A percentile compares a stretch with the other conserved stretches of the same genome.
phyloP scores from a whole-genome alignment of 2,329 filamentous ascomycete genomes.

The Akanthomyces uredinophilus region DNA sequence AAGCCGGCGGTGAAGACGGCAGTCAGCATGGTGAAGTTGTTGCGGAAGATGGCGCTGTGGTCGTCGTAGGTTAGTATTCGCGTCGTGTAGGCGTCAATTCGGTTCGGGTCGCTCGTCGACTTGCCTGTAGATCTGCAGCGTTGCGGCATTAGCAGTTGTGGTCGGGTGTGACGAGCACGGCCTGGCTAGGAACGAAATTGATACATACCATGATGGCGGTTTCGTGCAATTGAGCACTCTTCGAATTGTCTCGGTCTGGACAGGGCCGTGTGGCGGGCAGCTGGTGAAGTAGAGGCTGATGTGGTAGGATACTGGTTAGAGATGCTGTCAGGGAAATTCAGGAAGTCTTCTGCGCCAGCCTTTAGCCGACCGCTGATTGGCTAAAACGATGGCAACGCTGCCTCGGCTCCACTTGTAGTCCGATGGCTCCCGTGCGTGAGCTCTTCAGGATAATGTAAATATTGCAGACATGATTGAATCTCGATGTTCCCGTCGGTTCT shows the following conservation, averaged over 20 bases:
- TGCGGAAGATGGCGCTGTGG: conserved; percentile 72
- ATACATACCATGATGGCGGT: conserved; percentile 53
- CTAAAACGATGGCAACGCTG: background rate
- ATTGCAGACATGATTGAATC: background rate
- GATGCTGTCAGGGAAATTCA: conserved; percentile 14
- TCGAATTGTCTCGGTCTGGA: background rate
- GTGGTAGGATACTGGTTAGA: background rate
- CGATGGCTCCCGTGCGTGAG: conserved; percentile 9
- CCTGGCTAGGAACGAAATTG: conserved; percentile 3
- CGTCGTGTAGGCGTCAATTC: conserved; percentile 15
- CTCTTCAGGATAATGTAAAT: background rate
- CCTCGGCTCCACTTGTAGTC: conserved; percentile 11
- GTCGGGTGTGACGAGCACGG: background rate
- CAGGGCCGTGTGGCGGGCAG: conserved; percentile 12
- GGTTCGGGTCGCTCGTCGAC: conserved; percentile 25
- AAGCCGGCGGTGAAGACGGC: conserved; percentile 85
- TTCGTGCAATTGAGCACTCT: conserved; percentile 16
- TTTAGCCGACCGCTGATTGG: conserved; percentile 15
- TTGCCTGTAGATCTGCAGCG: conserved; percentile 54
- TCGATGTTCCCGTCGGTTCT: background rate
- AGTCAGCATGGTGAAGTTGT: conserved; percentile 82
- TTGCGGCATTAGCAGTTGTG: conserved; percentile 29
- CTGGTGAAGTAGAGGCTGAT: conserved; percentile 10
- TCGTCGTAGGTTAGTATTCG: conserved; percentile 8
- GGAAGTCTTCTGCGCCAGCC: conserved; percentile 13